Evolutionary conservation across 1,284 basidiomycete species (phyloP).

Genomic region (Sparassis latifolia): DNA sequence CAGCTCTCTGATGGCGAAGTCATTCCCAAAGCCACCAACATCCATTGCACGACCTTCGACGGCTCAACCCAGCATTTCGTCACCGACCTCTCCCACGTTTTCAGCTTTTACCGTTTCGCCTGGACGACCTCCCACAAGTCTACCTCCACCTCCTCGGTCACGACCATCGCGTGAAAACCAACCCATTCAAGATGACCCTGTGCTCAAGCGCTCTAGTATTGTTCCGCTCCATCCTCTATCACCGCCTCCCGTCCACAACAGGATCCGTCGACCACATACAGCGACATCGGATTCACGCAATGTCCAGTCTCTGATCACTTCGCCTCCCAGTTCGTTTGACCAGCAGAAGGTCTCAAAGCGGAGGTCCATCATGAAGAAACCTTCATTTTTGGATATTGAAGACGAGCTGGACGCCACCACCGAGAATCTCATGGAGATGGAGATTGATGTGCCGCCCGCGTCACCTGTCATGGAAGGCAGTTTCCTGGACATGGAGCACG

Average conservation of each 20-base stretch:
- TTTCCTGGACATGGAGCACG: constrained; percentile 56
- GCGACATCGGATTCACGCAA: constrained; percentile 9
- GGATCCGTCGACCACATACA: constrained; percentile 6
- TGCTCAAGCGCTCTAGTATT: constrained; percentile 24
- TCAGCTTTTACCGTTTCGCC: constrained; percentile 16
- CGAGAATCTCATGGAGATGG: constrained; percentile 21
- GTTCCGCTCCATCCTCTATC: constrained; percentile 30
- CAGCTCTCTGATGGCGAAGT: constrained; percentile 13
- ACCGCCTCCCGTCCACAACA: constrained; percentile 27
- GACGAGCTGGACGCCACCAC: constrained; percentile 34
- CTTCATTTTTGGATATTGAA: constrained; percentile 66
- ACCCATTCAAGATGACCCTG: constrained; percentile 8
- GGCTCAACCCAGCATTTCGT: constrained; percentile 18
- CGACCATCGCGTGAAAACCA: constrained; percentile 16
- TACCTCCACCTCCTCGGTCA: constrained; percentile 33
- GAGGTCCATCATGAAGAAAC: constrained; percentile 48
- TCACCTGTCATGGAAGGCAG: constrained; percentile 34
- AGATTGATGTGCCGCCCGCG: constrained; percentile 10
- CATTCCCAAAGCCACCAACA: constrained; percentile 8
- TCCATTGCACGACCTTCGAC: constrained; percentile 22
- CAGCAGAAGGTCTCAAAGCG: constrained; percentile 19
- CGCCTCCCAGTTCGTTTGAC: constrained; percentile 25
- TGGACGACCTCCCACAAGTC: constrained; percentile 14
- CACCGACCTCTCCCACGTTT: constrained; percentile 13
- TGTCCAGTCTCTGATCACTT: constrained; percentile 8